These are phyloP conservation scores for Penicillium sp. DNA, from an alignment of 2,329 filamentous ascomycete genomes.

Conservation along the genomic window DNA sequence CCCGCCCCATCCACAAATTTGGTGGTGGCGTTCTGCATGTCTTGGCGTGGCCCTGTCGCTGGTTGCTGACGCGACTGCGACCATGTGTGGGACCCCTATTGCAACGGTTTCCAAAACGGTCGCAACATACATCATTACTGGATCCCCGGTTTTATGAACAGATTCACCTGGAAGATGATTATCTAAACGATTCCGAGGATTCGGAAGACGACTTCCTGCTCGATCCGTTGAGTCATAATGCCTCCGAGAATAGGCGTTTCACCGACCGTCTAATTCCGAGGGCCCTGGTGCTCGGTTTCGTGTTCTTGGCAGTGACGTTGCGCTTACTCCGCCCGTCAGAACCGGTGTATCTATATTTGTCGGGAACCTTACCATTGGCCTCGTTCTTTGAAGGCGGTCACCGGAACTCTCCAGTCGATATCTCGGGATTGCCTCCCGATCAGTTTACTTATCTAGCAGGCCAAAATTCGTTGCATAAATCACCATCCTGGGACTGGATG, in stretches of 20 bases:
- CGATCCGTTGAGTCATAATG: background rate
- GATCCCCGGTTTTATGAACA: slow-evolving; percentile 19
- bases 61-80: background rate
- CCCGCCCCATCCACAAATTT: slow-evolving; percentile 24
- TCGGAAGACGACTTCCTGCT: slow-evolving; percentile 5
- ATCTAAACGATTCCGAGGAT: slow-evolving; percentile 10
- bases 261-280: slow-evolving; percentile 7
- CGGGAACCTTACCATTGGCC: slow-evolving; percentile 17
- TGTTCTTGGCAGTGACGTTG: slow-evolving; percentile 9
- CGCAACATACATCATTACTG: slow-evolving; percentile 3
- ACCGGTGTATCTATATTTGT: slow-evolving; percentile 17
- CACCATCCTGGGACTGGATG: slow-evolving; percentile 20
- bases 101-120: background rate
- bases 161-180: slow-evolving; percentile 19
- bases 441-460: slow-evolving; percentile 12
- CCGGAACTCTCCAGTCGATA: slow-evolving; percentile 4
- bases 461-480: slow-evolving; percentile 14
- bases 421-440: slow-evolving; percentile 13
- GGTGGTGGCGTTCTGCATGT: slow-evolving; percentile 28
- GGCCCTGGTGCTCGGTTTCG: slow-evolving; percentile 7
- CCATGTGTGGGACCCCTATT: background rate
- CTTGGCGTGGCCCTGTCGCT: slow-evolving; percentile 10
- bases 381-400: slow-evolving; percentile 18
- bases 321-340: slow-evolving; percentile 15
- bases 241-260: background rate